Base-by-base conservation (phyloP, 441 rosid genomes). In the Viola pubescens region DNA sequence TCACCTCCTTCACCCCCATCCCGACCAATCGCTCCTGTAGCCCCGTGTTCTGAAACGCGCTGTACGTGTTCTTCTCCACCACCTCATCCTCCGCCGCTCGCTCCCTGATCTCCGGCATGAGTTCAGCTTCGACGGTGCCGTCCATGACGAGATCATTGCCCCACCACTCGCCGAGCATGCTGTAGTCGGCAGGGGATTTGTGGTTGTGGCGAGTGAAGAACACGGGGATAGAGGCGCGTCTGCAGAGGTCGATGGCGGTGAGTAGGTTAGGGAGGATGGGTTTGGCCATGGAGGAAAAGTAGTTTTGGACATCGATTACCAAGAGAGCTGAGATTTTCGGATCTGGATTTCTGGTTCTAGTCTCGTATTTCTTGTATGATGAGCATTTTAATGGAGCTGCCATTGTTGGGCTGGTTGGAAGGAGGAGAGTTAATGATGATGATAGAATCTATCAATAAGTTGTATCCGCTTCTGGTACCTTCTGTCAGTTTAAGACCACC, bases 151-250 rank as follows among this genome's bases (percentile, higher is more conserved):
- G 72, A 51, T 86, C 75, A 56, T 61, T 69, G 72, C 72, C 45
- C 90, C 94, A 83, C 94, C 96, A 88, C 84, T 86, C 90, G 1
- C 54, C 77, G 49, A 88, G 80, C 83, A 84, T 84, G 72, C 75
- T 76, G 65, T 52, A 37, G 56, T 86, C 87, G 48, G 67, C 45
- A 13, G 79, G 73, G 53, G 81, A 78, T 63, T 77, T 78, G 58
- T 88, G 84, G 70, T 53, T 14, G 79, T 88, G 92, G 68, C 96
- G 94, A 13, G 90, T 83, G 90, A 83, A 88, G 82, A 88, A 54
- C 9, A 88, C 73, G 37, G 96, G 92, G 75, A 88, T 70, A 7
- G 82, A 79, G 54, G 79, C 75, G 16, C 76, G 82, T 11, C 96
- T 75, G 59, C 88, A 88, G 68, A 80, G 70, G 58, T 70, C 66